Conservation (phyloP, 2,329 filamentous ascomycete genomes). For the Epichloe aotearoae region DNA sequence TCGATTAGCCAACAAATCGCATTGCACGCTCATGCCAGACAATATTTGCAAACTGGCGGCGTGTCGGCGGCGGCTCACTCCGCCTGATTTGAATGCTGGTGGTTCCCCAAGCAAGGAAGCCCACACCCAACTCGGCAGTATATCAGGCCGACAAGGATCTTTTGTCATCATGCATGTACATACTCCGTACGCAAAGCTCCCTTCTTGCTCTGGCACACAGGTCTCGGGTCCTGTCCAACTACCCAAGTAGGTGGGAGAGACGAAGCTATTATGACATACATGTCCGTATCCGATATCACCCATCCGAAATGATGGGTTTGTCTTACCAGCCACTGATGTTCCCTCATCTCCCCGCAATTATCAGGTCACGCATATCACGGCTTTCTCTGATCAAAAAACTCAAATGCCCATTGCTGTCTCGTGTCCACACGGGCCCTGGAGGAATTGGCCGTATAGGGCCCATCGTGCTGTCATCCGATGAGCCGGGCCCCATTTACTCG, state of each 20-base stretch:
- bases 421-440: too few species aligned
- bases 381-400: slow-evolving; percentile 6
- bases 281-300: too few species aligned
- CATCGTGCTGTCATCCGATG: too few species aligned
- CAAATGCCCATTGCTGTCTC: too few species aligned
- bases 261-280: too few species aligned
- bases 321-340: background rate
- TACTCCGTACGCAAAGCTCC: background rate
- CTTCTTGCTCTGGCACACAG: too few species aligned
- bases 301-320: background rate
- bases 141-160: background rate
- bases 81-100: background rate
- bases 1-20: background rate
- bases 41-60: background rate
- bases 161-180: background rate
- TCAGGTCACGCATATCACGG: slow-evolving; percentile 28
- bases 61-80: background rate
- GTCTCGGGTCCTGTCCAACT: too few species aligned
- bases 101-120: too few species aligned
- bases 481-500: too few species aligned
- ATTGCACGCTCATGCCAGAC: background rate
- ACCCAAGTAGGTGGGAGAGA: too few species aligned
- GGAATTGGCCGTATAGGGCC: too few species aligned
- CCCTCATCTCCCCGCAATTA: slow-evolving; percentile 26
- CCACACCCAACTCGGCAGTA: too few species aligned